These are phyloP conservation scores for Luzula sylvatica DNA, from an alignment of 176 grass and related monocot genomes.

Conservation along the genomic window DNA sequence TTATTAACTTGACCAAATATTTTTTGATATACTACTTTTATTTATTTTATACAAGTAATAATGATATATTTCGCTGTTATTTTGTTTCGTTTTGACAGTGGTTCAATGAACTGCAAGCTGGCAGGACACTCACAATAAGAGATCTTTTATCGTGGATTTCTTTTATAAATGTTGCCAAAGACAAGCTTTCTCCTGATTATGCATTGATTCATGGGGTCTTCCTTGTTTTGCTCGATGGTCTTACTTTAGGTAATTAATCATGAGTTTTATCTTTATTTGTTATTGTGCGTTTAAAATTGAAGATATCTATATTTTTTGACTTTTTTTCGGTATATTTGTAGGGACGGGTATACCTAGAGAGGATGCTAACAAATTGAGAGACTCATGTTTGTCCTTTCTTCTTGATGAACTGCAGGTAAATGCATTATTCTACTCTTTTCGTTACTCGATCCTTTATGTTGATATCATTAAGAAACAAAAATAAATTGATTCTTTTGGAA, in stretches of 20 bases:
- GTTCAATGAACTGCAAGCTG: slow-evolving; percentile 80
- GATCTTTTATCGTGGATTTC: slow-evolving; percentile 86
- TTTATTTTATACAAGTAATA: not conserved
- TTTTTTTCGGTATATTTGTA: slow-evolving; percentile 6
- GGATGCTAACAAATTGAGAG: slow-evolving; percentile 59
- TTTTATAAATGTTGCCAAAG: slow-evolving; percentile 60
- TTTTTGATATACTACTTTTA: not conserved
- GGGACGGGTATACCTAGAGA: slow-evolving; percentile 45
- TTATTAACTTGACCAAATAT: not conserved
- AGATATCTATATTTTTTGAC: not conserved
- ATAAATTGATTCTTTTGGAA: slow-evolving; percentile 5
- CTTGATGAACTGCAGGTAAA: slow-evolving; percentile 42
- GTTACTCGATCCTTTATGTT: too few species aligned
- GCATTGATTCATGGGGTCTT: slow-evolving; percentile 84
- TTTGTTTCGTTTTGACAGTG: slow-evolving; percentile 31
- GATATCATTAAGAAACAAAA: too few species aligned
- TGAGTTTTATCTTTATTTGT: not conserved
- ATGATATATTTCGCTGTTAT: too few species aligned
- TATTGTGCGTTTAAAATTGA: not conserved
- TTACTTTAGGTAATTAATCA: slow-evolving; percentile 48
- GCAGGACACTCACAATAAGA: slow-evolving; percentile 67
- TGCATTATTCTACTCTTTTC: not conserved
- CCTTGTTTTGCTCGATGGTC: slow-evolving; percentile 88
- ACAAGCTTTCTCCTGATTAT: slow-evolving; percentile 42
- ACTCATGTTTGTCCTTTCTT: slow-evolving; percentile 48